Evolutionary conservation across 352 stramenopile genomes (phyloP), one percentile per base, ranked within the genome.

Genomic region (Phytophthora multivora): DNA sequence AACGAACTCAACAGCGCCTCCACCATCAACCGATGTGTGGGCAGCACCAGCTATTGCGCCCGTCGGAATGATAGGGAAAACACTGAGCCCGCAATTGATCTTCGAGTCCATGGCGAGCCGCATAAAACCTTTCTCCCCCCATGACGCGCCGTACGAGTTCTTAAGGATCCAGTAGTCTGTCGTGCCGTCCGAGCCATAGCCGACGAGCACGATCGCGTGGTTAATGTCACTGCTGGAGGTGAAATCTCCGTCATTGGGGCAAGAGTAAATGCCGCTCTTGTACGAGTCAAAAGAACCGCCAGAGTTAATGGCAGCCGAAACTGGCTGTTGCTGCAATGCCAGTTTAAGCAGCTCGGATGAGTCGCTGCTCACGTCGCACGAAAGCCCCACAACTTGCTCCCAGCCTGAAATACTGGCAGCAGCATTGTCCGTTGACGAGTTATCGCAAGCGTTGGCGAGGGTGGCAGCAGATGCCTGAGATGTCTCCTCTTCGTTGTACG

Each of bases 281-380:
- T 92, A 93, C 51, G 86, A 75, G 46, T 95, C 90, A 58, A 95
- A 92, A 33, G 72, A 64, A 11, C 72, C 76, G n/a, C 75, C 75
- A 21, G 86, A 92, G 73, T 93, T 90, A 45, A 95, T 80, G 11
- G 83, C 86, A 21, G 89, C 86, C 5, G 86, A 89, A 33, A 95
- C 79, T 9, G 86, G 86, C 39, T 91, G 83, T 35, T 80, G 66
- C 56, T 88, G 79, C 28, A 95, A 63, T 33, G 82, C 83, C 26
- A 81, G 47, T 55, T 90, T 89, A 31, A 95, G 75, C 21, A 95
- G 59, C 33, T 82, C 57, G 8, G 67, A 80, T 13, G 82, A 35
- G 49, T 91, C 75, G n/a, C 56, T 82, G 33, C 69, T 83, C 49
- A 71, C 60, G 8, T 71, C 54, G 51, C 86, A 93, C 40, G 73